Evolutionary conservation across 1,284 basidiomycete genomes (phyloP), one percentile per base, ranked within the genome.

Genomic region (Leccinum insolens): DNA sequence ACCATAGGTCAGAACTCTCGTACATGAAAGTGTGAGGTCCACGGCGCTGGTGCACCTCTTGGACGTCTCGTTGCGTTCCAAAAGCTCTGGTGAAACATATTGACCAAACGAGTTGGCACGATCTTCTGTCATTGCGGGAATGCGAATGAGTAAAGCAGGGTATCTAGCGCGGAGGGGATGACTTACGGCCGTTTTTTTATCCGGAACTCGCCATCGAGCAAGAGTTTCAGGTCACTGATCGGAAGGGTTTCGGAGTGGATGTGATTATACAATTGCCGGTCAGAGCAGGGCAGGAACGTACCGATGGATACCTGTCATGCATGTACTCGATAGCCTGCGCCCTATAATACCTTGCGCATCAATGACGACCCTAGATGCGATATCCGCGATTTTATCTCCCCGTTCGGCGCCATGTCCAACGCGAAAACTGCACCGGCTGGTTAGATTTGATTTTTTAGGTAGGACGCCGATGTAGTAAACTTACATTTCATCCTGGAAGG

Each of bases 31-130:
- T 9, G 39, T 76, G 25, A 63, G 57, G 12, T 59, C 22, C 59
- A 64, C 3, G 39, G 62, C 17, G 57, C 31, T 28, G 37, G 70
- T 64, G 64, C 68, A 90, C 91, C 89, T 89, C 79, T 85, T 88
- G 71, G 88, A 91, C 15, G 90, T 91, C 75, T 89, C 88, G 71
- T 92, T 91, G 61, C 87, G 86, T 67, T 91, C 88, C 22, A 99
- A 82, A 11, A 99, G 85, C 80, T 99, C 97, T 1, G 97, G 97
- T 11, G 94, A 92, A 68, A 98, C 94, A 77, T 99, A 99, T 74
- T 98, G 95, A 0, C 97, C 95, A 2, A 98, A 99, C 1, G 95
- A 95, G 71, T 88, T 90, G 12, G 91, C 85, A 31, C 84, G 82
- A 72, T 86, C 82, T 65, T 79, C 85, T 86, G 72, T 8, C 46